Conservation (phyloP, 306 rosid species). For the Hylodesmum podocarpum region DNA sequence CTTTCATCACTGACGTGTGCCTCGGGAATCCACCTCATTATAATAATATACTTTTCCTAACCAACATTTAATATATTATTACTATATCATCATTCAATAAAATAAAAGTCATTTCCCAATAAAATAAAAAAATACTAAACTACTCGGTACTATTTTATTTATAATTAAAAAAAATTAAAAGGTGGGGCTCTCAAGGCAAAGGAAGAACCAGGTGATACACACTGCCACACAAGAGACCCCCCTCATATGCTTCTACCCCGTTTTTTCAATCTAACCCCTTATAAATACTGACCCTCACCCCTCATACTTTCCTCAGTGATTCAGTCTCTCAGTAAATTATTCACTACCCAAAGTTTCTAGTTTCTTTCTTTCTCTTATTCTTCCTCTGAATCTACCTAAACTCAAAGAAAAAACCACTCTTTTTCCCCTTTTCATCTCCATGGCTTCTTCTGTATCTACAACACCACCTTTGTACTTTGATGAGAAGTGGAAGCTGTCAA, state of each 20-base stretch:
- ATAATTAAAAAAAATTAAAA: not conserved
- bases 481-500: slow-evolving; percentile 86
- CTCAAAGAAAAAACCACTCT: not conserved
- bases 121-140: not conserved
- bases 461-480: slow-evolving; percentile 61
- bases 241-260: slow-evolving; percentile 23
- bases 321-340: slow-evolving; percentile 33
- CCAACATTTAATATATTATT: not conserved
- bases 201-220: slow-evolving; percentile 78
- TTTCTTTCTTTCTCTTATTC: not conserved
- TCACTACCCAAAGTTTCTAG: slow-evolving; percentile 26
- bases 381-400: not conserved
- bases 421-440: not conserved
- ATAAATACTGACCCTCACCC: slow-evolving; percentile 52
- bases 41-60: slow-evolving; percentile 28
- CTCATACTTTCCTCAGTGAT: not conserved
- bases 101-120: not conserved
- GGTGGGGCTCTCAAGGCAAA: slow-evolving; percentile 66
- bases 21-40: slow-evolving; percentile 60
- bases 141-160: no score
- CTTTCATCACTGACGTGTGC: slow-evolving; percentile 72
- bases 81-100: not conserved
- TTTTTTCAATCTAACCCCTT: slow-evolving; percentile 41
- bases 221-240: slow-evolving; percentile 61
- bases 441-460: slow-evolving; percentile 46